A percentile compares a stretch with the other conserved stretches of the same genome.
phyloP scores from a whole-genome alignment of 495 filamentous ascomycete genomes.

The Eremomyces bilateralis region DNA sequence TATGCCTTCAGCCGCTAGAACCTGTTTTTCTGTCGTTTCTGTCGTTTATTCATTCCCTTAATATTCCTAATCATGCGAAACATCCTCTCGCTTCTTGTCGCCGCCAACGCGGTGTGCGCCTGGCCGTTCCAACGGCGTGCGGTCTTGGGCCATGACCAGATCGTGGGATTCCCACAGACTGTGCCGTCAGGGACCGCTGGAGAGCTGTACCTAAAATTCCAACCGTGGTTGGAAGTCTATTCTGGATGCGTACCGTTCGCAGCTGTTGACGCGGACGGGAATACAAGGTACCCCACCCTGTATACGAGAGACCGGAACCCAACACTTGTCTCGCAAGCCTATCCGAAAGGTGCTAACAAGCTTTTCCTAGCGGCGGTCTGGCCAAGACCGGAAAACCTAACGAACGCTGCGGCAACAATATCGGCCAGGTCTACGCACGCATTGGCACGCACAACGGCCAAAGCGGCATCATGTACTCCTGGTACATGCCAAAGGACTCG shows the following conservation, averaged over 20 bases:
- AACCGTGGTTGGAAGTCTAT: constrained; percentile 27
- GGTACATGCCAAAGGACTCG: constrained; percentile 30
- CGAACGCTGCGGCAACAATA: constrained; percentile 23
- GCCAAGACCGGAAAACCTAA: constrained; percentile 16
- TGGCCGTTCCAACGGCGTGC: constrained; percentile 16
- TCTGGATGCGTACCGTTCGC: constrained; percentile 35
- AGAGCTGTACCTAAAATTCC: constrained; percentile 25
- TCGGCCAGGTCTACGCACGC: constrained; percentile 30
- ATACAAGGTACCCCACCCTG: constrained; percentile 29
- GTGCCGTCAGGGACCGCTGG: constrained; percentile 24
- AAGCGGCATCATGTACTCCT: constrained; percentile 31
- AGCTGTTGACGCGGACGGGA: constrained; percentile 26
- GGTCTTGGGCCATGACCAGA: constrained; percentile 21
- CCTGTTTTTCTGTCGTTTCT: no score
- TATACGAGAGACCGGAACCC: background rate
- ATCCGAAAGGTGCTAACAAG: no score
- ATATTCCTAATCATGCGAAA: no score
- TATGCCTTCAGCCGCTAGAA: no score
- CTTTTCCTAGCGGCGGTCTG: constrained; percentile 20
- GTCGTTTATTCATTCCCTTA: no score
- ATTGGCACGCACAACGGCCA: constrained; percentile 13
- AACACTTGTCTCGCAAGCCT: background rate
- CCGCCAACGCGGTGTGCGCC: constrained; percentile 1
- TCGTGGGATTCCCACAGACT: constrained; percentile 26
- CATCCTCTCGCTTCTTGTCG: background rate